These are phyloP conservation scores for Pyrenophora teres DNA, from an alignment of 2,329 filamentous ascomycete genomes.

Conservation along the genomic window DNA sequence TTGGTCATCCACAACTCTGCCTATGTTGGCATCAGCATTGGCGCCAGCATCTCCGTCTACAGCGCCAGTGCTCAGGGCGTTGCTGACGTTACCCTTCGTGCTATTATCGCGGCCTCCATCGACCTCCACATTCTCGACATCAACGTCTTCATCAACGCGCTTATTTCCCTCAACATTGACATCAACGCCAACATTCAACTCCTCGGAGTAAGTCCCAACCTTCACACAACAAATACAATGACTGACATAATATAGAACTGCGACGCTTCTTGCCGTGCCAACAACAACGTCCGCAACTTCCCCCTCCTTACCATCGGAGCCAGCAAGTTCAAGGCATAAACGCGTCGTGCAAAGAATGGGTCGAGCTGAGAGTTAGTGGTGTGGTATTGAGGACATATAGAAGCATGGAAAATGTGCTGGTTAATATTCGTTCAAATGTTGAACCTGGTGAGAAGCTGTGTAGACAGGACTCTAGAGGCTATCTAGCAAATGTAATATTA, in stretches of 20 bases:
- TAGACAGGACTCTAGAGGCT: too few species aligned
- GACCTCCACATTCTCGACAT: slow-evolving; percentile 14
- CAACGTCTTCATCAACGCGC: slow-evolving; percentile 1
- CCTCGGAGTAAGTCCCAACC: background rate
- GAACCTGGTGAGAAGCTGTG: too few species aligned
- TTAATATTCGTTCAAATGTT: too few species aligned
- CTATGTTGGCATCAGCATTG: slow-evolving; percentile 11
- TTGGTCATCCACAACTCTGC: slow-evolving; percentile 20
- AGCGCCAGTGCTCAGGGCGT: slow-evolving; percentile 13
- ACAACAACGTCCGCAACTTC: slow-evolving; percentile 11
- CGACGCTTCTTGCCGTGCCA: slow-evolving; percentile 24
- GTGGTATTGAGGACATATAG: background rate
- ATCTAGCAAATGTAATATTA: too few species aligned
- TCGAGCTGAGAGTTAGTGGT: too few species aligned
- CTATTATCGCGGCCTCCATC: slow-evolving; percentile 2
- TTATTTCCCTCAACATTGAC: too few species aligned
- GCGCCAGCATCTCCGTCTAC: slow-evolving; percentile 23
- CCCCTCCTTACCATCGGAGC: too few species aligned
- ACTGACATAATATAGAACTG: slow-evolving; percentile 8
- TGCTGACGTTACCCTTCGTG: slow-evolving; percentile 13
- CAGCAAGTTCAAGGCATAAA: slow-evolving; percentile 8
- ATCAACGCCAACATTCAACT: background rate
- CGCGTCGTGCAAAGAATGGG: background rate
- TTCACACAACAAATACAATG: background rate
- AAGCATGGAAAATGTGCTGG: too few species aligned